phyloP scores from a whole-genome alignment of 106 monocot species.

The Amphibolis antarctica region DNA sequence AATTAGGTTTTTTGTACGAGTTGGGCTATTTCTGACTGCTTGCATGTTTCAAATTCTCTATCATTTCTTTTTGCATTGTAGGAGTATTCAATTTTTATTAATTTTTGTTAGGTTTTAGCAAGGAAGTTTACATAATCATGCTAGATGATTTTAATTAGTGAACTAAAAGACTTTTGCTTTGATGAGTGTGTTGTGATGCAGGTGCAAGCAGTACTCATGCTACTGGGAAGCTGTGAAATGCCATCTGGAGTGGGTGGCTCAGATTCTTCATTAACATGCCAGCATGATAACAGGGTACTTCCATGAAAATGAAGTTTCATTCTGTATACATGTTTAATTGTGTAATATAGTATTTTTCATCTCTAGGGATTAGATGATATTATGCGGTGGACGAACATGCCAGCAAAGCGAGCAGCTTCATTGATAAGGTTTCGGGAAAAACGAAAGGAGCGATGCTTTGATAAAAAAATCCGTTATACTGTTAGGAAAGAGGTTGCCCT shows the following conservation, averaged over 20 bases:
- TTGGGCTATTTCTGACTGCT: no score
- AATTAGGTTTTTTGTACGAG: no score
- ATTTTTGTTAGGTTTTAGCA: no score
- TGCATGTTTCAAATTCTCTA: no score
- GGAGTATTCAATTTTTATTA: no score
- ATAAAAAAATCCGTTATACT: slow-evolving; percentile 77
- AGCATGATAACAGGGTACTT: slow-evolving; percentile 42
- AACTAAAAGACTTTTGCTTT: not conserved
- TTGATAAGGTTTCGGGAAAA: slow-evolving; percentile 83
- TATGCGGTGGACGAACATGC: slow-evolving; percentile 48
- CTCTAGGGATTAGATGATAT: slow-evolving; percentile 65
- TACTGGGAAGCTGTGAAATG: slow-evolving; percentile 66
- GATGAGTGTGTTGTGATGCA: slow-evolving; percentile 10
- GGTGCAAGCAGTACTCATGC: slow-evolving; percentile 87
- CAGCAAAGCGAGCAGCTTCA: slow-evolving; percentile 74
- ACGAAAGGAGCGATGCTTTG: slow-evolving; percentile 73
- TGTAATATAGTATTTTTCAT: slow-evolving; percentile 5
- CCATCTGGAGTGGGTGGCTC: slow-evolving; percentile 26
- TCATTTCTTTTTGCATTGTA: no score
- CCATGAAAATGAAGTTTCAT: not conserved
- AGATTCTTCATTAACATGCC: slow-evolving; percentile 19
- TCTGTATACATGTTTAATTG: not conserved
- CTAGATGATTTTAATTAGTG: not conserved
- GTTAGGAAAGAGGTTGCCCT: slow-evolving; percentile 84
- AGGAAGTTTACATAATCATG: not conserved